A percentile compares a stretch with the other conserved stretches of the same genome.
phyloP scores from a whole-genome alignment of 1,284 basidiomycete species.

The Golubevia pallescens region DNA sequence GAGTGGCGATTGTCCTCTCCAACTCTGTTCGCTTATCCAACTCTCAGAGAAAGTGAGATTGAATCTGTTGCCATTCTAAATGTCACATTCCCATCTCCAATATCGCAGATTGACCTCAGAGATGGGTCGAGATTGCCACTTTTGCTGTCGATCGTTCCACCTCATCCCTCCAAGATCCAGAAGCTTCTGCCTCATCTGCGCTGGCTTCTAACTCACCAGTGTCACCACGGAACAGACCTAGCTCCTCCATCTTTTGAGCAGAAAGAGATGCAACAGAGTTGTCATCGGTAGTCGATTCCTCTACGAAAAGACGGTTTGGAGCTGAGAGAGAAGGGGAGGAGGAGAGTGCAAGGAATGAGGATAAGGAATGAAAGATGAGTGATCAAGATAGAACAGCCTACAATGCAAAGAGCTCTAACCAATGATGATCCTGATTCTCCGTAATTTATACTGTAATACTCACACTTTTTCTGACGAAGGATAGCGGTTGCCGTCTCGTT shows the following conservation, averaged over 20 bases:
- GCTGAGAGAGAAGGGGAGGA: constrained; percentile 12
- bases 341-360: neutral
- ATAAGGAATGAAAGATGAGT: constrained; percentile 1
- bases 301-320: constrained; percentile 60
- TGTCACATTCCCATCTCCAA: too few species aligned
- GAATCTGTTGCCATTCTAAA: too few species aligned
- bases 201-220: constrained; percentile 61
- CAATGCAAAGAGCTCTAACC: neutral
- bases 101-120: too few species aligned
- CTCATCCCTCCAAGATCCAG: too few species aligned
- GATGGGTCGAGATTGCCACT: too few species aligned
- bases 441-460: constrained; percentile 3
- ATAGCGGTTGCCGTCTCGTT: constrained; percentile 61
- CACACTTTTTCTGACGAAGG: constrained; percentile 54
- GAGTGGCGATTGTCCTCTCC: neutral
- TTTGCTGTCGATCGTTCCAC: too few species aligned
- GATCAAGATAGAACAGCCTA: too few species aligned
- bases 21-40: neutral
- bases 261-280: constrained; percentile 85
- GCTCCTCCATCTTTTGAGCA: constrained; percentile 93
- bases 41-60: too few species aligned
- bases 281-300: constrained; percentile 63
- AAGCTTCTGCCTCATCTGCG: neutral
- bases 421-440: neutral
- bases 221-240: constrained; percentile 92